Evolutionary conservation across 2,329 filamentous ascomycete species (phyloP).

Genomic region (Ceratocystis cubensis): DNA sequence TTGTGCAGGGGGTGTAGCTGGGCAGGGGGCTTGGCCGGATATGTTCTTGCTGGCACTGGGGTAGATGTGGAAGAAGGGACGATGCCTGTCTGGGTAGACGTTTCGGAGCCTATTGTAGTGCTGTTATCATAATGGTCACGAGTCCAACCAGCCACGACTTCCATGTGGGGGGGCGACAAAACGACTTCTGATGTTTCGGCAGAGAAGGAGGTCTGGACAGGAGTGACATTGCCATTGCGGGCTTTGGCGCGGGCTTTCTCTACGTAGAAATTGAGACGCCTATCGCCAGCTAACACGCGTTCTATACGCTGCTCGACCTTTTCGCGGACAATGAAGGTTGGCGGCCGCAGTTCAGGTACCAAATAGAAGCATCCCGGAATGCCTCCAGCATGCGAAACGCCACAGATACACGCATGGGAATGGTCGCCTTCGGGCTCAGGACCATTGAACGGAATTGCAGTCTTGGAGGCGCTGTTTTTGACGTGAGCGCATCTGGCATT

Average conservation of each 20-base stretch:
- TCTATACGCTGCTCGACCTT: slow-evolving; percentile 9
- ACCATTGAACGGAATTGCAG: neutral
- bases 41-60: neutral
- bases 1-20: slow-evolving; percentile 14
- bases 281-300: neutral
- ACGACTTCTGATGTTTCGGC: neutral
- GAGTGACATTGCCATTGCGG: neutral
- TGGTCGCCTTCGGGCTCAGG: slow-evolving; percentile 13
- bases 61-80: neutral
- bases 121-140: neutral
- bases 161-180: neutral
- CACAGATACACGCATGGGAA: slow-evolving; percentile 15
- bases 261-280: slow-evolving; percentile 3
- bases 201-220: neutral
- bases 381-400: slow-evolving; percentile 15
- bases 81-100: neutral
- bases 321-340: slow-evolving; percentile 5
- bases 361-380: slow-evolving; percentile 18
- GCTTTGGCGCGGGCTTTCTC: slow-evolving; percentile 13
- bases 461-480: neutral
- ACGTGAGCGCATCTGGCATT: too few relatives aligned
- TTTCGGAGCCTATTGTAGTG: neutral
- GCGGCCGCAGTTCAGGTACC: slow-evolving; percentile 16
- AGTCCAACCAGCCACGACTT: neutral
- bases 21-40: neutral